Evolutionary conservation across 2,329 filamentous ascomycete species (phyloP), one percentile per base, ranked within the genome.

Genomic region (Claviceps sp.): DNA sequence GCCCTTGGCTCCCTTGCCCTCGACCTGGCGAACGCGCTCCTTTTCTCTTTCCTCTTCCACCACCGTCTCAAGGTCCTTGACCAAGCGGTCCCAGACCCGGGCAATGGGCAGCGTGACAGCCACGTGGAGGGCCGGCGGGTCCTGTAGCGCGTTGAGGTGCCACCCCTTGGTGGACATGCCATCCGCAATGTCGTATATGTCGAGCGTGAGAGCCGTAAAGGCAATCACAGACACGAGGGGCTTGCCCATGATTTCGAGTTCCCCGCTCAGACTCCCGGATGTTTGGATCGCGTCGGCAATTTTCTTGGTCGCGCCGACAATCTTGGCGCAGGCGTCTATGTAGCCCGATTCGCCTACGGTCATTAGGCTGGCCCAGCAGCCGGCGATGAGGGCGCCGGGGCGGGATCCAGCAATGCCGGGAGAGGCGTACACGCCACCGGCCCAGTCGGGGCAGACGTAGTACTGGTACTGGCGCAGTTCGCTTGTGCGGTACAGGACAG

Each of bases 71-170:
- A 86, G 69, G 65, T 98, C 93, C 8, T 71, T 69, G 49, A 93
- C 77, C 51, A 98, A 74, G 62, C 79, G 78, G 63, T 97, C 89
- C 65, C 87, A 87, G 2, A 85, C 88, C 60, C 84, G 84, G 22
- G 83, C 82, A 47, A 94, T 87, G 16, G 91, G 91, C 60, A 95
- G 68, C 1, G 93, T 98, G 41, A 97, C 89, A 13, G 93, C 93
- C 41, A 97, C 81, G 67, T 98, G 93, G 52, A 98, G 89, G 20
- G 89, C 93, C 0, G 93, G 84, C 2, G 93, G 93, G 61, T 81
- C 84, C 70, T 98, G 93, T 56, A 98, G 76, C 2, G 90, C 88
- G 63, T 97, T 98, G 54, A 98, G 75, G 70, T 98, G 93, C 93
- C 93, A 98, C 3, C 93, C 91, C 63, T 84, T 85, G 0, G 71